Evolutionary conservation across 371 early-diverging fungal species (phyloP), one percentile per base, ranked within the genome.

Genomic region (Fennellomyces sp.): DNA sequence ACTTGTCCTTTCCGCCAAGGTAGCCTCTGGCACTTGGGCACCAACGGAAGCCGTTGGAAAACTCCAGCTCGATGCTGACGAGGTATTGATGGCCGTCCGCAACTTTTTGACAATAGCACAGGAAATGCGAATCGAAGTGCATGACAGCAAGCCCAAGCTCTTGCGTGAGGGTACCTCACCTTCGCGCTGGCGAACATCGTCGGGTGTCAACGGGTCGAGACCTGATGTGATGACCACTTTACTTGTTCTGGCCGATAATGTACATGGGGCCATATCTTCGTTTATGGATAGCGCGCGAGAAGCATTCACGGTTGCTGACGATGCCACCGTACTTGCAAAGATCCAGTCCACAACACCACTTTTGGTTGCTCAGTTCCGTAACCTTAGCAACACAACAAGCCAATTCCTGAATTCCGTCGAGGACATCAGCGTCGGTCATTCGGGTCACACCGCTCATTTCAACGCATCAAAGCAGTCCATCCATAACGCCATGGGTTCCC

Each of bases 1-100:
- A 50, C 69, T 96, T 54, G 86, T 93, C 4, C 77, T 96, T 26
- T 84, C 94, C 10, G 86, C 96, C 19, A 93, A 95, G 58, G 84
- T 90, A 8, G 95, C 94, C 0, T 82, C 94, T 0, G 87, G 88
- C 23, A 82, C 92, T 13, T 77, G 72, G 73, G 89, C 95, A 7
- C 58, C 63, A 4, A 52, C 64, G 0, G 75, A 73, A 31, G 56
- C 69, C 1, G 47, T 69, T 6, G 21, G 33, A 29, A 79, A 73
- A 35, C 65, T 81, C 6, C 67, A 69, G 12, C 27, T 56, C 2
- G 76, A 78, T 57, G 73, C 76, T 0, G 76, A 76, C 23, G 91
- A 92, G 31, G 83, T 94, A 2, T 73, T 94, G 48, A 73, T 87
- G 12, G 80, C 90, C 1, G 89, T 90, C 3, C 86, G 90, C 26